Conservation (phyloP, 345 rosid species). For the Arabis alpina region DNA sequence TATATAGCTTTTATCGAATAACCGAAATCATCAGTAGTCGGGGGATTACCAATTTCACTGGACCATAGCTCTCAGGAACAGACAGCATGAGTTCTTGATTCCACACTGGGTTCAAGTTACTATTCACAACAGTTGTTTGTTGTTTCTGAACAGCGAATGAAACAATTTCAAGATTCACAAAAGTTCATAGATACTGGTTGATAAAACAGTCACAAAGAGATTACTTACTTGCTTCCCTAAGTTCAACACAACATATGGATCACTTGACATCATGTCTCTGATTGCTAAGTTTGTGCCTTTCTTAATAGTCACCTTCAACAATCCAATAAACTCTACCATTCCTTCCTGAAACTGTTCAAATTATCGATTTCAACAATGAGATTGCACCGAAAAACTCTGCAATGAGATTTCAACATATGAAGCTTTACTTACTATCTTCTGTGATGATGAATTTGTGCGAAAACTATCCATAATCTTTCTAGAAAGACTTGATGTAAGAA, state of each 20-base stretch:
- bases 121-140: conserved; percentile 50
- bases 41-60: conserved; percentile 53
- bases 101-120: conserved; percentile 65
- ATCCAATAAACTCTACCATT: conserved; percentile 58
- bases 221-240: conserved; percentile 56
- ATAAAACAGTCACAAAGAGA: not conserved
- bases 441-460: conserved; percentile 55
- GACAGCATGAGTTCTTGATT: conserved; percentile 55
- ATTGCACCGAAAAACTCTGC: not conserved
- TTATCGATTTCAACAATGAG: not conserved
- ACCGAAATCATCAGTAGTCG: not conserved
- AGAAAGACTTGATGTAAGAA: conserved; percentile 66
- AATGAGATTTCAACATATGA: conserved; percentile 8
- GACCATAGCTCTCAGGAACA: conserved; percentile 52
- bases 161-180: not conserved
- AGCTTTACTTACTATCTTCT: conserved; percentile 43
- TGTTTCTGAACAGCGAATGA: conserved; percentile 30
- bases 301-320: conserved; percentile 59
- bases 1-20: not conserved
- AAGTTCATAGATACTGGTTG: not conserved
- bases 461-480: conserved; percentile 69
- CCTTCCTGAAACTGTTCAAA: conserved; percentile 39
- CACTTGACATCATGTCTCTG: conserved; percentile 60
- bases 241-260: conserved; percentile 58
- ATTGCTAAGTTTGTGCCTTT: conserved; percentile 64